phyloP scores from a whole-genome alignment of 106 monocot species.

The Gastrodia elata region DNA sequence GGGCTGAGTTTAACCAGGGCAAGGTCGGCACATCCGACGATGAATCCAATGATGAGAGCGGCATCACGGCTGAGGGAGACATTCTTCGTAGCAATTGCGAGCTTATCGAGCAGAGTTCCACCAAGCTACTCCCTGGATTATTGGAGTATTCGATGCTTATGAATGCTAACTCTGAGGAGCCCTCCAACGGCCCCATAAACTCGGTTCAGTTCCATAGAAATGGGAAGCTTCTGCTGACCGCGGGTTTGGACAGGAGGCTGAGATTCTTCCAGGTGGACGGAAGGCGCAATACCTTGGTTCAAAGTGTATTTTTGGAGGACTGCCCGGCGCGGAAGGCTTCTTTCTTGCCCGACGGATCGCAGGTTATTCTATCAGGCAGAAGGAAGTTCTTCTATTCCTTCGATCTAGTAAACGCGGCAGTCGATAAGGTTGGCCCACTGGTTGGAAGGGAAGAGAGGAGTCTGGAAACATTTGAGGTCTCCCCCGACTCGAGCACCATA shows the following conservation, averaged over 20 bases:
- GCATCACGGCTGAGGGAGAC: constrained; percentile 18
- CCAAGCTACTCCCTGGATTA: constrained; percentile 57
- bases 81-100: constrained; percentile 52
- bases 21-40: constrained; percentile 17
- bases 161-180: constrained; percentile 62
- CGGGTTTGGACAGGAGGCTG: constrained; percentile 51
- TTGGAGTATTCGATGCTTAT: constrained; percentile 68
- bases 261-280: constrained; percentile 90
- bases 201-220: constrained; percentile 86
- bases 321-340: constrained; percentile 71
- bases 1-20: constrained; percentile 33
- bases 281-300: constrained; percentile 63
- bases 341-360: constrained; percentile 79
- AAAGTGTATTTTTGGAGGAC: constrained; percentile 71
- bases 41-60: constrained; percentile 37
- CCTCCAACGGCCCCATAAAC: constrained; percentile 54
- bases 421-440: constrained; percentile 70
- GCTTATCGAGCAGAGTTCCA: constrained; percentile 34
- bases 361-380: constrained; percentile 63
- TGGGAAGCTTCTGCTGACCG: constrained; percentile 62
- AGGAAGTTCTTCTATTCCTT: constrained; percentile 83
- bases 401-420: constrained; percentile 63
- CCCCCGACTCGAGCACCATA: constrained; percentile 77
- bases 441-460: constrained; percentile 83
- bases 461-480: constrained; percentile 71